A percentile compares a stretch with the other conserved stretches of the same genome.
These are phyloP conservation scores for Botrytis sinoallii DNA, from an alignment of 2,329 filamentous ascomycete genomes.

Conservation along the genomic window DNA sequence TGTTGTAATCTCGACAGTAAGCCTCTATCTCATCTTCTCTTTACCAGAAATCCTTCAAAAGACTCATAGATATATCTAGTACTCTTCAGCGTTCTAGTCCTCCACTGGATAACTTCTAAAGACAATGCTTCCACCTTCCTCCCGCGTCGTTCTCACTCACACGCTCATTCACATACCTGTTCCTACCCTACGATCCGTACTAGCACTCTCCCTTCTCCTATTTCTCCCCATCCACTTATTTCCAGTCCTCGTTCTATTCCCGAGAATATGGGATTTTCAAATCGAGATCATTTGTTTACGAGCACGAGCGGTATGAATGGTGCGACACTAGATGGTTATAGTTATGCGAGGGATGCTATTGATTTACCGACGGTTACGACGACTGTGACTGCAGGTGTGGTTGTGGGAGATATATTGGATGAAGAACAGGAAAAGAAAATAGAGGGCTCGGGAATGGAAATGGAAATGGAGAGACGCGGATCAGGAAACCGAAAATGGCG, in stretches of 20 bases:
- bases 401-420: background rate
- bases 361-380: background rate
- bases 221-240: background rate
- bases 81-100: constrained; percentile 57
- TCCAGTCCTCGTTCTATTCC: background rate
- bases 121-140: constrained; percentile 37
- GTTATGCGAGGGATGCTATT: background rate
- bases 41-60: background rate
- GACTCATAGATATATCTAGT: constrained; percentile 37
- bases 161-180: background rate
- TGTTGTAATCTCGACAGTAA: constrained; percentile 62
- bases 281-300: background rate
- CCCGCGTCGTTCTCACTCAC: background rate
- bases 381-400: background rate
- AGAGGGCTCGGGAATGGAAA: background rate
- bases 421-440: background rate
- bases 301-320: too few relatives aligned
- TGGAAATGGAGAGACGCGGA: background rate
- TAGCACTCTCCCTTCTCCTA: background rate
- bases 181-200: background rate
- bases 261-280: background rate
- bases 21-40: constrained; percentile 26
- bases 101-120: constrained; percentile 56
- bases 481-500: background rate
- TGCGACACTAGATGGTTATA: background rate